Conservation (phyloP, 176 grass and related monocot species). For the Triticum dicoccoides region DNA sequence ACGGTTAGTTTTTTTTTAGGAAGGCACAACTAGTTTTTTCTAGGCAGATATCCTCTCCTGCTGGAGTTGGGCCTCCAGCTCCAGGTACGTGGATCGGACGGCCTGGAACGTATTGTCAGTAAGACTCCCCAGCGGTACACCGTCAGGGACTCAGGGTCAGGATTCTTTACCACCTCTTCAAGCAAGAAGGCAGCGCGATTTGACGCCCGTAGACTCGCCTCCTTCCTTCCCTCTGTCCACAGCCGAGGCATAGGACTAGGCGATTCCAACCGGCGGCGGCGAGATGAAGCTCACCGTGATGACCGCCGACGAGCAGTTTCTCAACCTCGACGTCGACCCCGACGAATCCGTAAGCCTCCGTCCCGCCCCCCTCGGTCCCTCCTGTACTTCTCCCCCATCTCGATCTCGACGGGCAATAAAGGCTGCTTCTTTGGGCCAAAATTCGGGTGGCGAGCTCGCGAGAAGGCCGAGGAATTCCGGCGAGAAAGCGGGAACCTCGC, state of each 20-base stretch:
- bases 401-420: background rate
- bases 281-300: conserved; percentile 97
- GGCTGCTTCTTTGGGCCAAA: background rate
- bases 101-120: background rate
- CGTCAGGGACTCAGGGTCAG: background rate
- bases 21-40: no score
- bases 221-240: background rate
- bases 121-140: background rate
- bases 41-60: no score
- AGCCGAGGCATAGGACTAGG: background rate
- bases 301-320: conserved; percentile 81
- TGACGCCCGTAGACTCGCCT: conserved; percentile 18
- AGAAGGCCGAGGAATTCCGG: background rate
- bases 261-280: background rate
- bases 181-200: conserved; percentile 5
- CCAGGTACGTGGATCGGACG: background rate
- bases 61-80: background rate
- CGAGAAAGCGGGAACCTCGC: background rate
- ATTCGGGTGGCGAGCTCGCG: background rate
- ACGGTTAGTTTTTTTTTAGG: no score
- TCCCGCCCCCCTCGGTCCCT: no score
- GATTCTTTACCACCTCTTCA: background rate
- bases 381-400: background rate
- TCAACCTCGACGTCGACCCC: conserved; percentile 75
- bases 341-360: conserved; percentile 74